Base-by-base conservation (phyloP, 441 rosid genomes). In the Populus tomentosa region DNA sequence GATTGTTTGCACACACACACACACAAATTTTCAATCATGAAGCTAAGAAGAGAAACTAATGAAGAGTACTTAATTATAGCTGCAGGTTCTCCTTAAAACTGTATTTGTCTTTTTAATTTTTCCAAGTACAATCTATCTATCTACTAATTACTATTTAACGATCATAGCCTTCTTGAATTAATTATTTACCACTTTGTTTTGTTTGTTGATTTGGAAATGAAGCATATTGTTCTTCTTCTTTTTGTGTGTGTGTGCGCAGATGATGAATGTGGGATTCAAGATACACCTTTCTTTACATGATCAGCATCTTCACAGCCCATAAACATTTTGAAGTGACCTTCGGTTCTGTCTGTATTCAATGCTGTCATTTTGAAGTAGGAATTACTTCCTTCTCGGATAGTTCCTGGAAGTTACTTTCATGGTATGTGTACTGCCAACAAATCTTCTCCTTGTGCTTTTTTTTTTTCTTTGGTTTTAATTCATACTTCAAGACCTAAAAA, bases 381-480 rank as follows among this genome's bases (percentile, higher is more conserved):
- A 76, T 59, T 69, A 23, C 28, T 62, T 6, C 35, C 71, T 16
- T 67, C 71, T n/a, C 50, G 61, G 61, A 74, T 74, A 16, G 50
- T 9, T 46, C 73, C 72, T 59, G 11, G 10, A 63, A 40, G 42
- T 32, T 35, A 16, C 14, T 16, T 30, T 18, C 18, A 18, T 63
- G 79, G 70, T 77, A 70, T 70, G 74, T 20, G 23, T 28, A 26
- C 42, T 38, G 63, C n/a, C 62, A 24, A 0, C 62, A 56, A 56
- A 56, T 56, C 62, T 56, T 56, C 21, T 56, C 62, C 62, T 2
- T 0, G 21, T 9, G 28, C 6, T 61, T 21, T 0, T 23, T 8
- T 9, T 0, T 21, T n/a, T 7, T 0, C 9, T 24, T 21, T 13
- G 5, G 7, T 14, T 11, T 40, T 40, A 40, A 14, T 46, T 21